Evolutionary conservation across 257 asterid species (phyloP), one percentile per base, ranked within the genome.

Genomic region (Jaltomata sinuosa): DNA sequence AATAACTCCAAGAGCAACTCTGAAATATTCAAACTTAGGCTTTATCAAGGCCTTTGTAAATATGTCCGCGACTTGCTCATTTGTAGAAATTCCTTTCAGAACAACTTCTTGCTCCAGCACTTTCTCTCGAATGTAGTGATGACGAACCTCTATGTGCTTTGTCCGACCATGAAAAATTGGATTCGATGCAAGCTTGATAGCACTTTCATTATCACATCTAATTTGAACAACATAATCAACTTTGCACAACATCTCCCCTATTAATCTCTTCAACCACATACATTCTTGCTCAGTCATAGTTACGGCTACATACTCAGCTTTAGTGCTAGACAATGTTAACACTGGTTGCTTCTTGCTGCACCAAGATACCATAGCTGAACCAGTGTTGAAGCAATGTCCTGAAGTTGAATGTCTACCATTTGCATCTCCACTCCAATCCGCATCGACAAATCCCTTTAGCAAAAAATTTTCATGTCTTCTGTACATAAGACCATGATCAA

Each of bases 141-240:
- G n/a, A n/a, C n/a, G n/a, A n/a, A n/a, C n/a, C n/a, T n/a, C n/a
- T 31, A 74, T 84, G 29, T 84, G 77, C 55, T 71, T 84, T 10
- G 64, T 54, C 1, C 64, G 61, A 2, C n/a, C 83, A 74, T 72
- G 65, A 27, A 68, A 85, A 6, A 80, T 18, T 7, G 29, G 76
- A 50, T 83, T 83, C 18, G 21, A 19, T 1, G 57, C 85, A 68
- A 85, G 77, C 53, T 85, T 85, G 21, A 80, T 19, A 7, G n/a
- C 64, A 80, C 82, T 38, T 53, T 85, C 85, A 80, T 54, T 85
- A 21, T 85, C 87, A 52, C 82, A 67, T 1, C 31, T 3, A 11
- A 85, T 36, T 15, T 32, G 34, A 9, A 85, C 61, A 22, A 9
- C 31, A 68, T 85, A 81, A 19, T 81, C 64, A 25, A 81, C 68